phyloP scores from a whole-genome alignment of 805 yeast species.

The Saturnispora kantuleensis region DNA sequence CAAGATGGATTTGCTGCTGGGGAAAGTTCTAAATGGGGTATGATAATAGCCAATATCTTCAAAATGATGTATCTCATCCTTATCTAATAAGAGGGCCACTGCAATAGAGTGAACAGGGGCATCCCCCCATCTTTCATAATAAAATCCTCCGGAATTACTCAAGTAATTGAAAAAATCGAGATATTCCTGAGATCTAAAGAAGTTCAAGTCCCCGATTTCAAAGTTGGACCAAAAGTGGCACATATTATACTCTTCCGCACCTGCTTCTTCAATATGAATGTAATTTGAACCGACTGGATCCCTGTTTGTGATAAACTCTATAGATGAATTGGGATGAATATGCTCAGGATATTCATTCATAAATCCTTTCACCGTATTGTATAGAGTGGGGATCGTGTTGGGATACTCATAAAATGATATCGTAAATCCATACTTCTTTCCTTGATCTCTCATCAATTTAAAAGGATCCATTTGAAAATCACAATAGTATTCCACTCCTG shows the following conservation, averaged over 20 bases:
- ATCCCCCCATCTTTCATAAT: constrained; percentile 91
- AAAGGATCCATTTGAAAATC: constrained; percentile 87
- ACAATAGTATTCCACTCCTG: constrained; percentile 80
- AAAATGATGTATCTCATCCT: constrained; percentile 60
- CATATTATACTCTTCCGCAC: constrained; percentile 51
- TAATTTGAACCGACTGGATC: constrained; percentile 37
- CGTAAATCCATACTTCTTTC: constrained; percentile 81
- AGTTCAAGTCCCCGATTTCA: constrained; percentile 62
- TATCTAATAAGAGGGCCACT: constrained; percentile 47
- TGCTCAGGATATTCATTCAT: constrained; percentile 47
- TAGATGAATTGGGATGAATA: constrained; percentile 54
- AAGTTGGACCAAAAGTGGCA: constrained; percentile 89
- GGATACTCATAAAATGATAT: constrained; percentile 73
- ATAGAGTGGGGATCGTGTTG: constrained; percentile 78
- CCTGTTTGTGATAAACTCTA: constrained; percentile 48
- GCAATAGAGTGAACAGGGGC: constrained; percentile 84
- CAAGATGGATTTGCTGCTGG: constrained; percentile 40
- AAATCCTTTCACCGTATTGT: constrained; percentile 64
- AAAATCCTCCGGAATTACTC: constrained; percentile 65
- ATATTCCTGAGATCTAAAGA: constrained; percentile 61
- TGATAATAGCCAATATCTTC: constrained; percentile 77
- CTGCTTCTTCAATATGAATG: constrained; percentile 20
- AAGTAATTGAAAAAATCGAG: constrained; percentile 50
- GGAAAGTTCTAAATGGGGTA: constrained; percentile 57
- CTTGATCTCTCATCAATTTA: constrained; percentile 61